These are phyloP conservation scores for Geotrichum reessii DNA, from an alignment of 1,139 yeast genomes.

Conservation along the genomic window DNA sequence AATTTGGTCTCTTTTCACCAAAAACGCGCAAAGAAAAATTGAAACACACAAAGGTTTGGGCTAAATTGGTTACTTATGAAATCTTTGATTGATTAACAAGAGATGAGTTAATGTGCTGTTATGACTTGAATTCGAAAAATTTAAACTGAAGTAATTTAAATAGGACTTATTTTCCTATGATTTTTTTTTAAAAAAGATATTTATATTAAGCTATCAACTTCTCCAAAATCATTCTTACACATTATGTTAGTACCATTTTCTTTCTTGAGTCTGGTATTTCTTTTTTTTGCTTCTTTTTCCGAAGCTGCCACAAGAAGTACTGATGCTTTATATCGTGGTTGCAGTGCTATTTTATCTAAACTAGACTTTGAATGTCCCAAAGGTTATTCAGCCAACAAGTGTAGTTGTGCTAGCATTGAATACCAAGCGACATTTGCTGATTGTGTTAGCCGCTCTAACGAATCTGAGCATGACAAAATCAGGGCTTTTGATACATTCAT, in stretches of 20 bases:
- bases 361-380: constrained; percentile 10
- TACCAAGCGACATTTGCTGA: constrained; percentile 13
- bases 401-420: constrained; percentile 9
- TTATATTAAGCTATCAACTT: not conserved
- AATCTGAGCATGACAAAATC: not conserved
- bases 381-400: not conserved
- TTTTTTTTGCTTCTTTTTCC: not conserved
- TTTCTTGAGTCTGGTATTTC: not conserved
- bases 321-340: constrained; percentile 7
- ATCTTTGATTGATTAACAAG: not conserved
- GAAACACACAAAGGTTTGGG: not conserved
- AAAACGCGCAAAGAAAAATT: not conserved
- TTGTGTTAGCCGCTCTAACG: constrained; percentile 2
- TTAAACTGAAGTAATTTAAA: not conserved
- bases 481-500: constrained; percentile 1
- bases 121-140: not conserved
- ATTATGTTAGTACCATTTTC: not conserved
- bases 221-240: not conserved
- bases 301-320: not conserved
- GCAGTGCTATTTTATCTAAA: not conserved
- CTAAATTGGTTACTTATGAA: not conserved
- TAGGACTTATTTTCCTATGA: not conserved
- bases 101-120: not conserved
- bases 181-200: not conserved
- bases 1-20: not conserved